These are phyloP conservation scores for Orobanche coerulescens DNA, from an alignment of 257 asterid genomes.

Conservation along the genomic window DNA sequence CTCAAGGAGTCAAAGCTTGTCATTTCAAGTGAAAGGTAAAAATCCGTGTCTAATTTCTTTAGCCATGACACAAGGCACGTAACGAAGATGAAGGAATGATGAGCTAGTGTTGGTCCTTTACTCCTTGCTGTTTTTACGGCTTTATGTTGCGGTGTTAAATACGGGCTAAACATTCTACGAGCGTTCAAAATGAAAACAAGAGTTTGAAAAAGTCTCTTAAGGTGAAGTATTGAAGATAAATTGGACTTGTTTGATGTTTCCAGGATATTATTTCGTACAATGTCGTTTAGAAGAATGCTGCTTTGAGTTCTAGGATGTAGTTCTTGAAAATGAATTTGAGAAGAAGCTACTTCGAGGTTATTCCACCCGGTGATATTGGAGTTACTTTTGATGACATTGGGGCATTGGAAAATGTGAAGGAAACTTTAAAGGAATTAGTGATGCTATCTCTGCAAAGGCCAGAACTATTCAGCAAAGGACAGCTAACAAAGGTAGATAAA, in stretches of 20 bases:
- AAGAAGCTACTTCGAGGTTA: constrained; percentile 74
- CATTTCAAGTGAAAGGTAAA: constrained; percentile 61
- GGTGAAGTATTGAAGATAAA: constrained; percentile 26
- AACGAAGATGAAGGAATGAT: constrained; percentile 3
- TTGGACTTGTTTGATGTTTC: constrained; percentile 9
- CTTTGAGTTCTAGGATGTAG: constrained; percentile 57
- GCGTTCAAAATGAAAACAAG: constrained; percentile 69
- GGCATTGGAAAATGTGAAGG: constrained; percentile 85
- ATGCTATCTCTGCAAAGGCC: constrained; percentile 90
- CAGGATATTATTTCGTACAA: constrained; percentile 17
- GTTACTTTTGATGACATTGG: constrained; percentile 86
- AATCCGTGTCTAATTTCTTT: constrained; percentile 2
- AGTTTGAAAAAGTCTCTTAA: constrained; percentile 68
- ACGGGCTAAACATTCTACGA: constrained; percentile 68
- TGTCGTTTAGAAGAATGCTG: constrained; percentile 9
- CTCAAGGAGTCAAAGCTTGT: constrained; percentile 40
- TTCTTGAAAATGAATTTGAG: constrained; percentile 80
- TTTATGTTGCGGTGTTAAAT: constrained; percentile 44
- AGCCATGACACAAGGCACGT: constrained; percentile 1
- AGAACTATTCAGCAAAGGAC: constrained; percentile 81
- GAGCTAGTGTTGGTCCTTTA: constrained; percentile 5
- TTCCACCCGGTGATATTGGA: constrained; percentile 83
- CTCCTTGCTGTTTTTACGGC: constrained; percentile 6
- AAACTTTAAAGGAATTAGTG: constrained; percentile 84
- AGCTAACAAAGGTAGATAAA: constrained; percentile 61